These are phyloP conservation scores for Fusarium fujikuroi DNA, from an alignment of 2,329 filamentous ascomycete species.

Conservation along the genomic window DNA sequence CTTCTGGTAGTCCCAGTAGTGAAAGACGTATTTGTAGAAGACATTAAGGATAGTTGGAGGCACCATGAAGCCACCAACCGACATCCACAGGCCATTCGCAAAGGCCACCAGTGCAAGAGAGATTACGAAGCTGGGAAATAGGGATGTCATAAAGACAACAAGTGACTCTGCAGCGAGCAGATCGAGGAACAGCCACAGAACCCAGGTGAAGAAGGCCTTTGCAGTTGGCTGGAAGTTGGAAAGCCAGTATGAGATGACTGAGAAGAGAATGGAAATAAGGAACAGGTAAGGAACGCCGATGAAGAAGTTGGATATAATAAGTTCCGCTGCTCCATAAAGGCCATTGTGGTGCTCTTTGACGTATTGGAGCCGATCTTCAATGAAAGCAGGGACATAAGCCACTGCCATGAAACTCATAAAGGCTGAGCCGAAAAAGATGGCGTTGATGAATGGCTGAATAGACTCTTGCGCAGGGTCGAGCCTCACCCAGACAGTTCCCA, in stretches of 20 bases:
- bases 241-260: conserved; percentile 81
- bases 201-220: conserved; percentile 77
- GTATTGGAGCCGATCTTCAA: conserved; percentile 63
- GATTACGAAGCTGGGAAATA: conserved; percentile 84
- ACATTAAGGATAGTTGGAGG: conserved; percentile 76
- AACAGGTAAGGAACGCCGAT: conserved; percentile 86
- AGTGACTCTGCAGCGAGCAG: conserved; percentile 84
- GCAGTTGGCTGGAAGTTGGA: conserved; percentile 76
- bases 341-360: conserved; percentile 81
- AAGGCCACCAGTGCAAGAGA: conserved; percentile 83
- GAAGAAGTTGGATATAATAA: conserved; percentile 82
- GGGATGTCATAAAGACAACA: conserved; percentile 77
- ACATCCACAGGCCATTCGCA: conserved; percentile 92
- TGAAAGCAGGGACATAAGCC: conserved; percentile 84
- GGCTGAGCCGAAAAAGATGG: conserved; percentile 79
- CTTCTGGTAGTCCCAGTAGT: conserved; percentile 87
- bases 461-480: conserved; percentile 74
- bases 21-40: conserved; percentile 88
- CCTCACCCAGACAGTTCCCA: conserved; percentile 88
- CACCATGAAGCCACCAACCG: conserved; percentile 84
- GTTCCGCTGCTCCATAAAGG: conserved; percentile 77
- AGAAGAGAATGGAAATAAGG: conserved; percentile 80
- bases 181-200: conserved; percentile 88
- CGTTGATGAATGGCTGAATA: conserved; percentile 85
- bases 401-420: conserved; percentile 87